Evolutionary conservation across 2,329 filamentous ascomycete genomes (phyloP).

Genomic region (Beauveria sp.): DNA sequence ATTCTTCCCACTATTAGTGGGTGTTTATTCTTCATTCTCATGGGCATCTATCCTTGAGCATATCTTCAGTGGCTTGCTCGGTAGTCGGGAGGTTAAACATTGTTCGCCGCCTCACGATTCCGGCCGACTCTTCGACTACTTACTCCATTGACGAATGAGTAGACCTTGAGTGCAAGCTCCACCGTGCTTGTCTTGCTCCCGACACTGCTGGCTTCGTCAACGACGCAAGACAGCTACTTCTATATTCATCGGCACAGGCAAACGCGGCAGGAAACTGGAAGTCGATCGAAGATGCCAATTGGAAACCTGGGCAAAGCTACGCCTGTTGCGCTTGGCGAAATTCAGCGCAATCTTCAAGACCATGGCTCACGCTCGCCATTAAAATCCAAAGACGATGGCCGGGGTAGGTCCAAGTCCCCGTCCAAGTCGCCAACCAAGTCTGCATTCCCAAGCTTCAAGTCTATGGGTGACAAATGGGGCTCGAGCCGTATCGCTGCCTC

Average conservation of each 20-base stretch:
- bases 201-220: background rate
- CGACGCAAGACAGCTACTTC: background rate
- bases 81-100: background rate
- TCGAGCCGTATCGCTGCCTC: conserved; percentile 34
- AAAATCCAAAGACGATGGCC: conserved; percentile 29
- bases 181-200: background rate
- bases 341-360: conserved; percentile 48
- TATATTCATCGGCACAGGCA: background rate
- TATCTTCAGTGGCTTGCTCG: background rate
- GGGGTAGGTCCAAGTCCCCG: conserved; percentile 33
- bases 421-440: conserved; percentile 39
- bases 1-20: background rate
- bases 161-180: background rate
- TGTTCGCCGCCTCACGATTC: background rate
- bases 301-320: background rate
- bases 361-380: conserved; percentile 31
- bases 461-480: conserved; percentile 30
- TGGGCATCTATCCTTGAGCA: background rate
- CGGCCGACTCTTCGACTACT: background rate
- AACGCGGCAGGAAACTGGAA: background rate
- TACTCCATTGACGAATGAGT: background rate
- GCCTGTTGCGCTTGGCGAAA: conserved; percentile 43
- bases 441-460: conserved; percentile 35
- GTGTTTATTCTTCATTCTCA: background rate
- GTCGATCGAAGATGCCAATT: conserved; percentile 1